These are phyloP conservation scores for Dimocarpus longan DNA, from an alignment of 345 rosid species.

Conservation along the genomic window DNA sequence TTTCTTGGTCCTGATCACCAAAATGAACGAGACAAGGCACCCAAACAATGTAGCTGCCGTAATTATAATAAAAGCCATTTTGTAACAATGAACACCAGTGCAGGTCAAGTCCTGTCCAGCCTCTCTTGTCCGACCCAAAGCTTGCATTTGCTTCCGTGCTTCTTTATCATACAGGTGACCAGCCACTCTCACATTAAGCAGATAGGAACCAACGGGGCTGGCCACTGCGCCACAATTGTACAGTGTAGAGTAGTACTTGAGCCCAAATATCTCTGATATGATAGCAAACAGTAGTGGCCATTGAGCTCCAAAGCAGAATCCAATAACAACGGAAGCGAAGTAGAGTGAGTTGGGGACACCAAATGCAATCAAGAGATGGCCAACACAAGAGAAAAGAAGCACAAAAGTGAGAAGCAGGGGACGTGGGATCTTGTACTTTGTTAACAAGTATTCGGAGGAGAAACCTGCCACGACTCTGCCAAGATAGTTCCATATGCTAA, in stretches of 20 bases:
- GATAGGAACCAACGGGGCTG: constrained; percentile 41
- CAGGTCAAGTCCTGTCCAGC: constrained; percentile 31
- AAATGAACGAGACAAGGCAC: constrained; percentile 23
- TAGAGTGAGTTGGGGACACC: constrained; percentile 41
- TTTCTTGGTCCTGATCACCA: constrained; percentile 37
- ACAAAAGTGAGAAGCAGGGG: constrained; percentile 34
- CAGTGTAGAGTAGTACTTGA: constrained; percentile 48
- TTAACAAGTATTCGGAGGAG: constrained; percentile 20
- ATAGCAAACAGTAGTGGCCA: constrained; percentile 46
- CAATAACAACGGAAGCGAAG: constrained; percentile 35
- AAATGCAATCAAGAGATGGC: constrained; percentile 44
- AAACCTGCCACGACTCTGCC: constrained; percentile 23
- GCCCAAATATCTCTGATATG: constrained; percentile 46
- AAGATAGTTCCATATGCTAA: constrained; percentile 34
- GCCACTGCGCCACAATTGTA: constrained; percentile 34
- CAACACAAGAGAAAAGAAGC: constrained; percentile 40
- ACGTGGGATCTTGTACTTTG: constrained; percentile 24
- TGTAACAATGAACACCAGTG: constrained; percentile 34
- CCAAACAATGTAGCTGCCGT: constrained; percentile 36
- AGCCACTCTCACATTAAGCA: constrained; percentile 44
- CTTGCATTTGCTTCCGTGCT: constrained; percentile 39
- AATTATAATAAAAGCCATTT: constrained; percentile 35
- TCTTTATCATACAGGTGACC: constrained; percentile 42
- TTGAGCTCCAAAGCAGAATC: constrained; percentile 52
- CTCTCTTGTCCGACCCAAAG: constrained; percentile 20